phyloP scores from a whole-genome alignment of 2,329 filamentous ascomycete genomes.

The Pseudonectria foliicola region DNA sequence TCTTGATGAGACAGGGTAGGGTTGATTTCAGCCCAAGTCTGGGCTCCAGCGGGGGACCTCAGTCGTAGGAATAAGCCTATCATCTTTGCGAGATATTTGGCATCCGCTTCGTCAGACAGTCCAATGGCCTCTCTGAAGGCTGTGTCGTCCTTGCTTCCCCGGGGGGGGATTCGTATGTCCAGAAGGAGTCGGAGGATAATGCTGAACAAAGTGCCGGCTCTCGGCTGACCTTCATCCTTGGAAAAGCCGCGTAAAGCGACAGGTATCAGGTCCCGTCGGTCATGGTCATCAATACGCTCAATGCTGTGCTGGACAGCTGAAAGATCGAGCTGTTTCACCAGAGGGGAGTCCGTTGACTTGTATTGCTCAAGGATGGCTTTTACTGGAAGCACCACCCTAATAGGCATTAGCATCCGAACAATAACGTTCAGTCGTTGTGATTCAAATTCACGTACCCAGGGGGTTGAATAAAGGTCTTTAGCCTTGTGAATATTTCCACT shows the following conservation, averaged over 20 bases:
- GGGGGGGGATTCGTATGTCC: conserved; percentile 62
- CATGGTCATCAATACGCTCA: conserved; percentile 41
- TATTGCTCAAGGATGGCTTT: conserved; percentile 82
- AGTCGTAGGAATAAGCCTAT: conserved; percentile 65
- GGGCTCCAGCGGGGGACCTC: conserved; percentile 23
- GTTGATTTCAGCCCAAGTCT: conserved; percentile 25
- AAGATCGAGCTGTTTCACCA: conserved; percentile 84
- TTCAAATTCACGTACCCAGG: conserved; percentile 36
- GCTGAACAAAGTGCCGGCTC: conserved; percentile 63
- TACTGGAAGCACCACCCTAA: conserved; percentile 71
- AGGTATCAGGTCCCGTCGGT: conserved; percentile 68
- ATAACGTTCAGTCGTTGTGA: not conserved
- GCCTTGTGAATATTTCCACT: conserved; percentile 42
- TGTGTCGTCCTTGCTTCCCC: conserved; percentile 72
- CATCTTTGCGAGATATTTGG: conserved; percentile 64
- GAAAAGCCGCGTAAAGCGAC: conserved; percentile 29
- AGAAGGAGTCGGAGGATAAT: conserved; percentile 71
- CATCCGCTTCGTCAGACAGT: conserved; percentile 60
- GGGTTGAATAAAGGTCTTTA: conserved; percentile 48
- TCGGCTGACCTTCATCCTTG: conserved; percentile 23
- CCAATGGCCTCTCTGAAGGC: conserved; percentile 59
- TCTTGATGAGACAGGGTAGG: conserved; percentile 26
- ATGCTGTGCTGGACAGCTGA: conserved; percentile 81
- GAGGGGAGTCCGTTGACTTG: conserved; percentile 62
- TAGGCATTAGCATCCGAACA: conserved; percentile 4